A percentile compares a stretch with the other conserved stretches of the same genome.
Evolutionary conservation across 2,329 filamentous ascomycete genomes (phyloP).

Genomic region (Chaetomiaceae sp.): DNA sequence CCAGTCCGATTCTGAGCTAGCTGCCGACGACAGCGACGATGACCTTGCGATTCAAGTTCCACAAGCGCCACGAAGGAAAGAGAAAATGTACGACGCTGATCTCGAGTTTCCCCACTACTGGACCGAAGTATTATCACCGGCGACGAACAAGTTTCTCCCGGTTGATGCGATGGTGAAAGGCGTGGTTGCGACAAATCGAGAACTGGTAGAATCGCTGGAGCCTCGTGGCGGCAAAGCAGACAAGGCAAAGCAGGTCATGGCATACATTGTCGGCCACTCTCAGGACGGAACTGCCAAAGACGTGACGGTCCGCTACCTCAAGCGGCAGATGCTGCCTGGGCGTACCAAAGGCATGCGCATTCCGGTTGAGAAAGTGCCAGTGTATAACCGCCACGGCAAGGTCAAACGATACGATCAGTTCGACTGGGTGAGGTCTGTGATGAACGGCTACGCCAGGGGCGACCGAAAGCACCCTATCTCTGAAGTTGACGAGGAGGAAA

Average conservation of each 20-base stretch:
- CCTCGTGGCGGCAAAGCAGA: conserved; percentile 80
- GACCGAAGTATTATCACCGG: conserved; percentile 81
- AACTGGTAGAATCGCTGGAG: conserved; percentile 71
- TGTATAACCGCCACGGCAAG: conserved; percentile 74
- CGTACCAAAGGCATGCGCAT: conserved; percentile 84
- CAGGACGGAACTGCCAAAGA: conserved; percentile 88
- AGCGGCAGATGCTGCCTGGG: conserved; percentile 74
- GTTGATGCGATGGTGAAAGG: conserved; percentile 72
- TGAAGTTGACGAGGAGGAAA: conserved; percentile 73
- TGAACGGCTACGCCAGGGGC: conserved; percentile 65
- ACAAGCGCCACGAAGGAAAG: conserved; percentile 40
- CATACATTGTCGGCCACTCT: conserved; percentile 81
- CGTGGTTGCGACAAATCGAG: conserved; percentile 65
- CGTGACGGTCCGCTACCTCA: conserved; percentile 87
- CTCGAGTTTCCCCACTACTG: conserved; percentile 86
- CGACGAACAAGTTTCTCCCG: conserved; percentile 72
- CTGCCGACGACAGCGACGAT: conserved; percentile 52
- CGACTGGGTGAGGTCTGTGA: conserved; percentile 83
- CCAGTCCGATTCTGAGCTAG: conserved; percentile 46
- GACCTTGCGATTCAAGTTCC: conserved; percentile 57
- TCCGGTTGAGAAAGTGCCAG: conserved; percentile 71
- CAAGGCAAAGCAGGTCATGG: conserved; percentile 81
- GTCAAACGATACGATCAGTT: conserved; percentile 70
- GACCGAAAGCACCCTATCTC: conserved; percentile 52
- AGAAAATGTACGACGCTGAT: conserved; percentile 65